Conservation (phyloP, 352 stramenopile species). For the Phytophthora parvispora region DNA sequence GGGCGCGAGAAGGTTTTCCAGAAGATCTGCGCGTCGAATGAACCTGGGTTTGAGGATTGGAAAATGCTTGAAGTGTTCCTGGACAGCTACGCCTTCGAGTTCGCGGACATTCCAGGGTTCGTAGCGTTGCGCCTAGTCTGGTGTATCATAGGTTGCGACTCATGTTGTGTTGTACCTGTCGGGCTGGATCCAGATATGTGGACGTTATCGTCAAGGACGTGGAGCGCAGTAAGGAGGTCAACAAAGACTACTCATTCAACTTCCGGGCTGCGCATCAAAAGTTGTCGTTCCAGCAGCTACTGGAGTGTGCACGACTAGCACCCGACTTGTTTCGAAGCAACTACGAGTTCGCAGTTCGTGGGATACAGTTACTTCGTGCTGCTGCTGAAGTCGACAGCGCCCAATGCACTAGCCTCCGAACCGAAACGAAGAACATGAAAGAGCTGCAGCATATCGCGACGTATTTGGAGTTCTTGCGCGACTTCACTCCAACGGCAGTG, state of each 20-base stretch:
- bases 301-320: conserved; percentile 29
- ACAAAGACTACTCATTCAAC: conserved; percentile 37
- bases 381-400: conserved; percentile 23
- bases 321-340: conserved; percentile 42
- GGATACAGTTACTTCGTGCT: conserved; percentile 35
- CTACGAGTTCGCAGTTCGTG: conserved; percentile 36
- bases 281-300: conserved; percentile 50
- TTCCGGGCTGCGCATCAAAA: conserved; percentile 41
- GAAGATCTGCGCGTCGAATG: conserved; percentile 24
- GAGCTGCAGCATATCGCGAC: conserved; percentile 31
- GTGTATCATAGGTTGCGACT: background rate
- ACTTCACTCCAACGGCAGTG: conserved; percentile 30
- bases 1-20: conserved; percentile 37
- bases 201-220: conserved; percentile 60
- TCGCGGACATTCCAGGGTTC: conserved; percentile 48
- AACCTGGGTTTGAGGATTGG: conserved; percentile 22
- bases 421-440: conserved; percentile 11
- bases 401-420: conserved; percentile 18
- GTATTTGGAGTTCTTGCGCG: conserved; percentile 33
- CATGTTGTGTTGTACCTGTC: background rate
- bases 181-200: conserved; percentile 16
- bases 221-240: conserved; percentile 8
- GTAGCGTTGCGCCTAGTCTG: background rate
- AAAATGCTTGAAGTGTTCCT: conserved; percentile 48
- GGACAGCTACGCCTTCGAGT: conserved; percentile 49